Base-by-base conservation (phyloP, 805 yeast genomes). In the Candida qinlingensis region DNA sequence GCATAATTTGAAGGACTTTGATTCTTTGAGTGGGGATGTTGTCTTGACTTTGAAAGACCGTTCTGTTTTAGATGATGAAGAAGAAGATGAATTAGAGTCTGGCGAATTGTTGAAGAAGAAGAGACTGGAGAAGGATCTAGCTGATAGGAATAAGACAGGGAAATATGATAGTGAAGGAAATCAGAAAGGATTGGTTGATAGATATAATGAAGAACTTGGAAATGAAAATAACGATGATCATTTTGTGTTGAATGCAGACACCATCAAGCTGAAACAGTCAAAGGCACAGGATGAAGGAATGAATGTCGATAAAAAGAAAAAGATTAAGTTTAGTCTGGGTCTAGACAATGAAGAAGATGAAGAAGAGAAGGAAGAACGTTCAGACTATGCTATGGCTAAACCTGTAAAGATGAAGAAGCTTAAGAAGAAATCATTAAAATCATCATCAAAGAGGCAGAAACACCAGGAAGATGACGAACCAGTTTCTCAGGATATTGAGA, bases 321-420 rank as follows among this genome's bases (percentile, higher is more conserved):
- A 41, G 36, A 45, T 49, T 0, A 40, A 46, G 9, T 52, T 57
- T 37, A 48, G 41, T 38, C 37, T 57, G 12, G 53, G 44, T 13
- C 13, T 42, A 4, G 54, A 55, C 7, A 51, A 45, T n/a, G 50
- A 45, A 9, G 55, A 54, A 12, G 52, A 48, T 8, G 56, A 54
- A 8, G 41, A 27, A 26, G 53, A 45, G 2, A 30, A 27, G 4
- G 54, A 48, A 6, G 34, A 35, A 3, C 35, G 28, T 5, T 41
- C 50, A 3, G 65, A 61, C 43, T 61, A 61, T 48, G 58, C 59
- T 1, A 50, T 46, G 37, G 41, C 47, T 4, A 64, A 63, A 39
- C 66, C 66, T 8, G 48, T 63, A 12, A 65, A 64, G 52, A 62
- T 63, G 58, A 64, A 63, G 40, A 65, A 61, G 37, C 34, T 56